Base-by-base conservation (phyloP, 257 asterid genomes). In the Rhazya stricta region DNA sequence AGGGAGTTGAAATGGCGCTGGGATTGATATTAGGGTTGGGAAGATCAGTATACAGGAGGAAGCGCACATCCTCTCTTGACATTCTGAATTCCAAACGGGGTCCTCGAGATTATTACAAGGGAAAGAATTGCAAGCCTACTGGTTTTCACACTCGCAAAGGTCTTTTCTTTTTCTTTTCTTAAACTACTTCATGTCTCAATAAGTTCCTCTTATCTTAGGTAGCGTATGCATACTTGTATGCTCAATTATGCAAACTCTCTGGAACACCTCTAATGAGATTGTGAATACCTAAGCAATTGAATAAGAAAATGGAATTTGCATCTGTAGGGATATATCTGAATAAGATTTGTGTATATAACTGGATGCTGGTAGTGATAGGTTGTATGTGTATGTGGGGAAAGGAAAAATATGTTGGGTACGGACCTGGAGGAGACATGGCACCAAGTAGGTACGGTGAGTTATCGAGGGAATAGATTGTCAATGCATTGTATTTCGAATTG, bases 81-180 rank as follows among this genome's bases (percentile, higher is more conserved):
- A 92, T 92, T 67, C 85, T 92, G 60, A 91, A 96, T 6, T 81
- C 98, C 5, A 91, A 91, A 86, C 79, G 81, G 53, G 81, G 89
- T 67, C 92, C 91, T 12, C 82, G 88, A 32, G 89, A 87, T 36
- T 91, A 69, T 71, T 92, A 92, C 89, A 92, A 92, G 90, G 98
- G 98, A 5, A 92, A 91, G 72, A 89, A 88, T 74, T 92, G 97
- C 94, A 89, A 84, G 81, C 94, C 96, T 73, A 90, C 98, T 27
- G 98, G 98, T 77, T 91, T 91, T 43, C 97, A 91, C 84, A 91
- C 98, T 81, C 97, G 94, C 77, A 93, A 91, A 93, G 97, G 97
- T 90, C 42, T 69, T 72, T 51, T 19, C 25, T 19, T 27, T 9
- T 37, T 19, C 42, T n/a, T 65, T 34, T 70, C 19, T 37, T 3